Evolutionary conservation across 441 rosid genomes (phyloP).

Genomic region (Pelargonium cotyledonis): DNA sequence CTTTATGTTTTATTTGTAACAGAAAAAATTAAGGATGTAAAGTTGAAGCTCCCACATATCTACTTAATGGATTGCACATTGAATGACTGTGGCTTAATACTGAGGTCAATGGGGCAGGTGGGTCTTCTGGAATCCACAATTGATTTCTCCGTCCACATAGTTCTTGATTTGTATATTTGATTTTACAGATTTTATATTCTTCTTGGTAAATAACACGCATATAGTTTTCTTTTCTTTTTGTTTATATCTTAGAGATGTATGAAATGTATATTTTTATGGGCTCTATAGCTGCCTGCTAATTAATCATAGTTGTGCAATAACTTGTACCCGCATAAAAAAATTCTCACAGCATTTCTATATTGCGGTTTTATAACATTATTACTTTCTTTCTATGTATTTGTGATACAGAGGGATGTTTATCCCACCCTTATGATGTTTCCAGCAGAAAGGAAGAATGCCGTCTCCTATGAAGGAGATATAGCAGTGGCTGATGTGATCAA

Average conservation of each 20-base stretch:
- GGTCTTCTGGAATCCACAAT: constrained; percentile 13
- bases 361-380: constrained; percentile 7
- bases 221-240: background rate
- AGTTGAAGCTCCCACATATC: constrained; percentile 49
- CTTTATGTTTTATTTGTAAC: constrained; percentile 27
- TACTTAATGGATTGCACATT: constrained; percentile 85
- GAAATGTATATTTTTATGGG: background rate
- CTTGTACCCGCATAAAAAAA: background rate
- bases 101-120: constrained; percentile 65
- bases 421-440: constrained; percentile 82
- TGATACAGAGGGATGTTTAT: constrained; percentile 75
- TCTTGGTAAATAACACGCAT: background rate
- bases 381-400: constrained; percentile 8
- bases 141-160: constrained; percentile 4
- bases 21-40: constrained; percentile 39
- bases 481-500: constrained; percentile 60
- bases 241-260: background rate
- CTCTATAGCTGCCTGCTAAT: background rate
- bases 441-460: constrained; percentile 51
- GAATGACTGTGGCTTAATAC: constrained; percentile 79
- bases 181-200: background rate
- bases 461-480: constrained; percentile 63
- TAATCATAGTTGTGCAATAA: background rate
- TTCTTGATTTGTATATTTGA: constrained; percentile 2
- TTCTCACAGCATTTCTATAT: background rate